Conservation (phyloP, 257 asterid species). For the Nicotiana sylvestris region DNA sequence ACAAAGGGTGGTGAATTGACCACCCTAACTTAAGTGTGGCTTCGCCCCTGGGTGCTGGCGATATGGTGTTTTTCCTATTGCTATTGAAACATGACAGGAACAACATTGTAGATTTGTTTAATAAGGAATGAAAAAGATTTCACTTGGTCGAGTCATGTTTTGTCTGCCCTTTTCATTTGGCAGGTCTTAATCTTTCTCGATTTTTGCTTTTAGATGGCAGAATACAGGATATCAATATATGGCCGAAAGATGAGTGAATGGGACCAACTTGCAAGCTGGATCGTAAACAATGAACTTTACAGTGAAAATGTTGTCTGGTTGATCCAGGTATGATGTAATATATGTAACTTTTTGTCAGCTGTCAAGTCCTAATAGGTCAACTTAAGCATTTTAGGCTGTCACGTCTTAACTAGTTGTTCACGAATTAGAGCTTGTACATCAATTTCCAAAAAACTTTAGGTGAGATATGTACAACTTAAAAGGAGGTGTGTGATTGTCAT, state of each 20-base stretch:
- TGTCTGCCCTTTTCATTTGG: conserved; percentile 10
- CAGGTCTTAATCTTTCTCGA: conserved; percentile 13
- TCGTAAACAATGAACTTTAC: conserved; percentile 78
- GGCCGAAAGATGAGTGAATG: conserved; percentile 98
- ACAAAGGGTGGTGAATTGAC: too few species aligned
- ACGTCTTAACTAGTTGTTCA: not conserved
- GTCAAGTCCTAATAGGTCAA: not conserved
- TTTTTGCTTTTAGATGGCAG: conserved; percentile 79
- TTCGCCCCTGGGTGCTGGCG: not conserved
- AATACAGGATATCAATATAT: conserved; percentile 83
- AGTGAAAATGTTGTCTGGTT: conserved; percentile 96
- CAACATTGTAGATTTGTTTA: not conserved
- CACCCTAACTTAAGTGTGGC: too few species aligned
- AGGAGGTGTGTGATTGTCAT: not conserved
- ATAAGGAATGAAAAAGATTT: not conserved
- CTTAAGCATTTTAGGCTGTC: not conserved
- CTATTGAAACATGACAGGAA: not conserved
- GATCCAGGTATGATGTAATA: conserved; percentile 66
- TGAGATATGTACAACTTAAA: not conserved
- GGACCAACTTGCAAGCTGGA: conserved; percentile 99
- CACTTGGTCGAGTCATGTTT: not conserved
- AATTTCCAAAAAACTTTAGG: not conserved
- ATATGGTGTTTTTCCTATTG: not conserved
- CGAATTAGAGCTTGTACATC: not conserved
- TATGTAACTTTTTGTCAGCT: not conserved